Evolutionary conservation across 441 rosid species (phyloP).

Genomic region (Populus trichocarpa): DNA sequence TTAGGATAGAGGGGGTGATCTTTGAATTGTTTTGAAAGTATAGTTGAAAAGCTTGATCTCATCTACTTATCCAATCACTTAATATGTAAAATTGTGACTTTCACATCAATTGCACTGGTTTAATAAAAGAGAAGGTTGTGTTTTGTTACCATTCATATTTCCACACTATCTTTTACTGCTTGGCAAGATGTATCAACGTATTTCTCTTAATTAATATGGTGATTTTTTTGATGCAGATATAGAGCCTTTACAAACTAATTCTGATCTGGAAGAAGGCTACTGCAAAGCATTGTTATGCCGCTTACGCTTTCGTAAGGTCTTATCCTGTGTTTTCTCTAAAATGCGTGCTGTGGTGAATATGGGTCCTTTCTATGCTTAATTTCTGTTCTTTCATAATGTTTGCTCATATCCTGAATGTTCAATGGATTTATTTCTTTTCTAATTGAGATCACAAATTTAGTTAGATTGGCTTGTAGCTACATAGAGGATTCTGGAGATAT

Average conservation of each 20-base stretch:
- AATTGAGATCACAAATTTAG: neutral
- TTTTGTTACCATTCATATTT: neutral
- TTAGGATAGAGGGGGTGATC: neutral
- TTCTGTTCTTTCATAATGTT: constrained; percentile 6
- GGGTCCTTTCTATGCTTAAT: constrained; percentile 18
- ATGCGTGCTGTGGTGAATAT: constrained; percentile 19
- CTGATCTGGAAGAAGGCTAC: constrained; percentile 76
- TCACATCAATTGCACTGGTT: neutral
- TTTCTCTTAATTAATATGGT: neutral
- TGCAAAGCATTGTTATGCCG: constrained; percentile 93
- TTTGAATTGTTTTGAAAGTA: neutral
- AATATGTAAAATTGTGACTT: neutral
- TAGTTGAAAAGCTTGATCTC: neutral
- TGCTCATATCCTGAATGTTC: neutral
- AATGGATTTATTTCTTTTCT: neutral
- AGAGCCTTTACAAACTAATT: constrained; percentile 75
- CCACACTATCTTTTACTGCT: neutral
- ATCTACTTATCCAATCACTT: neutral
- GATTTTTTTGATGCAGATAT: constrained; percentile 53
- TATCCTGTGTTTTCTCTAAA: constrained; percentile 49
- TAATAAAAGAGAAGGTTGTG: neutral
- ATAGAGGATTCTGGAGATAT: constrained; percentile 2
- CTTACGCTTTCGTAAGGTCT: constrained; percentile 99
- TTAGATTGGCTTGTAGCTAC: neutral
- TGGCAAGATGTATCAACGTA: neutral